phyloP scores from a whole-genome alignment of 768 basidiomycete species.

The Trametes cubensis region DNA sequence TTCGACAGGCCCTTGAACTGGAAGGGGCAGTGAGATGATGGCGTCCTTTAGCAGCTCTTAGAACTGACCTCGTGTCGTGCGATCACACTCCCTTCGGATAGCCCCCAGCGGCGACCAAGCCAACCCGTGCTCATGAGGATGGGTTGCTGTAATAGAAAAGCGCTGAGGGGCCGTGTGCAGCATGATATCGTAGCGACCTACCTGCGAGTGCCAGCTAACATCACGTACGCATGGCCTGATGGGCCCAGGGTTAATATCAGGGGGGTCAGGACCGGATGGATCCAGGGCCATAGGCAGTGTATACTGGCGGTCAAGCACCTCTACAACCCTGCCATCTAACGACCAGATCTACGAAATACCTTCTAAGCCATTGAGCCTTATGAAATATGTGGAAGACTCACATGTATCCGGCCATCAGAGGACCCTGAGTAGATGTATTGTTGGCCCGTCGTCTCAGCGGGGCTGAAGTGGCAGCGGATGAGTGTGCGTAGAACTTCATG shows the following conservation, averaged over 20 bases:
- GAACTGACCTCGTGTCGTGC: constrained; percentile 73
- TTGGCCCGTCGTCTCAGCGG: constrained; percentile 85
- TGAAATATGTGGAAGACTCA: constrained; percentile 39
- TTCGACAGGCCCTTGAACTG: constrained; percentile 89
- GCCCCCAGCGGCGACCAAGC: constrained; percentile 51
- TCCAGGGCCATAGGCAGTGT: constrained; percentile 72
- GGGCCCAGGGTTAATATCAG: constrained; percentile 32
- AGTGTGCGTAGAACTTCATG: constrained; percentile 89
- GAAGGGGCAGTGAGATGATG: neutral
- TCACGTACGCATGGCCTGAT: constrained; percentile 74
- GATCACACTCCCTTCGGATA: constrained; percentile 67
- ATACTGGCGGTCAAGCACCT: constrained; percentile 79
- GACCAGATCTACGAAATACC: constrained; percentile 79
- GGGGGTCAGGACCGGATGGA: constrained; percentile 65
- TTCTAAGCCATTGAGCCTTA: neutral
- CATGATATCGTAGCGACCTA: constrained; percentile 31
- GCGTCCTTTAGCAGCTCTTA: neutral
- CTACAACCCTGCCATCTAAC: constrained; percentile 83
- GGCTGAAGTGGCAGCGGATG: constrained; percentile 96
- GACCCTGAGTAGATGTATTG: constrained; percentile 96
- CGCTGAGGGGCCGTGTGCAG: no score
- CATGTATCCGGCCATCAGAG: constrained; percentile 83
- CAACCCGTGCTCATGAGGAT: constrained; percentile 92
- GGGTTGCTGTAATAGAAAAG: constrained; percentile 59
- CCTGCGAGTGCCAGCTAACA: constrained; percentile 92